Percentiles rank a stretch among this genome's conserved stretches.
phyloP scores from a whole-genome alignment of 176 grass and related monocot species.

The Carex parvula region DNA sequence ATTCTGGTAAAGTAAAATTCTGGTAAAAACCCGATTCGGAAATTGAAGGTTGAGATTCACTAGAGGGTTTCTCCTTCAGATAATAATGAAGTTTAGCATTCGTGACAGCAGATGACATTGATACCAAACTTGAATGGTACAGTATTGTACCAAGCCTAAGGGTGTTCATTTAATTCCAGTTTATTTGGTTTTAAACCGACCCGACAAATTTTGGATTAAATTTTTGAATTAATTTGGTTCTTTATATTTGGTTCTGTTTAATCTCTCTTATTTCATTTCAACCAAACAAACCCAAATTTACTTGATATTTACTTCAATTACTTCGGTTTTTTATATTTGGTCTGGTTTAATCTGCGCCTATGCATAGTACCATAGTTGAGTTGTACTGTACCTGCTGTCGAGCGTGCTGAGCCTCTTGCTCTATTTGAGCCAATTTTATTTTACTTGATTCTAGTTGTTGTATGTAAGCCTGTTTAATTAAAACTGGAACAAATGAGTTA shows the following conservation, averaged over 20 bases:
- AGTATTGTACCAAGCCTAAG: not conserved
- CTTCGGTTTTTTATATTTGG: no score
- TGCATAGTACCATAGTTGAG: not conserved
- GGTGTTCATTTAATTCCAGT: no score
- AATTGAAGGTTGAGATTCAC: not conserved
- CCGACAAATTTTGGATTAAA: no score
- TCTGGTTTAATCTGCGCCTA: no score
- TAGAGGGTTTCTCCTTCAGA: not conserved
- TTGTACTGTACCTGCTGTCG: conserved; percentile 39
- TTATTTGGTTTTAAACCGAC: no score
- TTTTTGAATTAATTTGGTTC: no score
- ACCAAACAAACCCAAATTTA: no score
- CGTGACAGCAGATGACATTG: not conserved
- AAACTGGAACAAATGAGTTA: not conserved
- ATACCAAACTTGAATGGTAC: not conserved
- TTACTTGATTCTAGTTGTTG: conserved; percentile 33
- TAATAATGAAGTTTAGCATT: not conserved
- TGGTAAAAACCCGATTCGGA: not conserved
- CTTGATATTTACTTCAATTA: no score
- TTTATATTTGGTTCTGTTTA: no score
- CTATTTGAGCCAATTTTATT: conserved; percentile 34
- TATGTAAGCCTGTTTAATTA: conserved; percentile 34
- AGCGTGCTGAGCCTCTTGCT: conserved; percentile 32
- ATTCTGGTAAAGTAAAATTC: no score
- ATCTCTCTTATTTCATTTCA: no score